These are phyloP conservation scores for Lippia alba DNA, from an alignment of 305 asterid genomes.

Conservation along the genomic window DNA sequence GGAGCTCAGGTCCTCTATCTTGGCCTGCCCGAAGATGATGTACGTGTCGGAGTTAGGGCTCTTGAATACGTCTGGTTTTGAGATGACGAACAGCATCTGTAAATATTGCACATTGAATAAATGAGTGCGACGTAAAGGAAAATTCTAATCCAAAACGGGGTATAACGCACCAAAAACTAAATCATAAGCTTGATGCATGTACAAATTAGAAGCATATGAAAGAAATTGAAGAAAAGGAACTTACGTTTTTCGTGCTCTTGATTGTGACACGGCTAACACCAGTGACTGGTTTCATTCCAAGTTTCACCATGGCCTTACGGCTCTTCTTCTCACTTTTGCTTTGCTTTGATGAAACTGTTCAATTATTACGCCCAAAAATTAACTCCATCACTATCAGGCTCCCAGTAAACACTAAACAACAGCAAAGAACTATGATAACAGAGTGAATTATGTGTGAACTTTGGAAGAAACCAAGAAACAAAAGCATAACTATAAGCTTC, in stretches of 20 bases:
- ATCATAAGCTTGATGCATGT: too few relatives aligned
- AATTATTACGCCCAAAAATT: conserved; percentile 6
- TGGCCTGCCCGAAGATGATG: conserved; percentile 80
- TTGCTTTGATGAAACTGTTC: conserved; percentile 67
- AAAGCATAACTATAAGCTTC: conserved; percentile 1
- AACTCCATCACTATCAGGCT: conserved; percentile 27
- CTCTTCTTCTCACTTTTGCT: conserved; percentile 94
- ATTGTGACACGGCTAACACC: conserved; percentile 81
- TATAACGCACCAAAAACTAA: too few relatives aligned
- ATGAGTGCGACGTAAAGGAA: conserved; percentile 76
- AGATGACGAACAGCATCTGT: conserved; percentile 69
- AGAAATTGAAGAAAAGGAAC: background rate
- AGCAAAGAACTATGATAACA: conserved; percentile 5
- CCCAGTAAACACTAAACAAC: background rate
- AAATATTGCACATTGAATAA: background rate
- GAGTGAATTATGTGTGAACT: too few relatives aligned
- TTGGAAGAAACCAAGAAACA: background rate
- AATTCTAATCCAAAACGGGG: too few relatives aligned
- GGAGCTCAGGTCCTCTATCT: conserved; percentile 81
- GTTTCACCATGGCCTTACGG: conserved; percentile 80
- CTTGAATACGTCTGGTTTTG: conserved; percentile 80
- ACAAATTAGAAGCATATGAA: background rate
- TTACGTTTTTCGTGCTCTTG: conserved; percentile 65
- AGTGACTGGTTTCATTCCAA: conserved; percentile 76
- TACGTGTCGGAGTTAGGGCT: conserved; percentile 79